phyloP scores from a whole-genome alignment of 2,329 filamentous ascomycete genomes.

The Nothomitra cinnamomea region DNA sequence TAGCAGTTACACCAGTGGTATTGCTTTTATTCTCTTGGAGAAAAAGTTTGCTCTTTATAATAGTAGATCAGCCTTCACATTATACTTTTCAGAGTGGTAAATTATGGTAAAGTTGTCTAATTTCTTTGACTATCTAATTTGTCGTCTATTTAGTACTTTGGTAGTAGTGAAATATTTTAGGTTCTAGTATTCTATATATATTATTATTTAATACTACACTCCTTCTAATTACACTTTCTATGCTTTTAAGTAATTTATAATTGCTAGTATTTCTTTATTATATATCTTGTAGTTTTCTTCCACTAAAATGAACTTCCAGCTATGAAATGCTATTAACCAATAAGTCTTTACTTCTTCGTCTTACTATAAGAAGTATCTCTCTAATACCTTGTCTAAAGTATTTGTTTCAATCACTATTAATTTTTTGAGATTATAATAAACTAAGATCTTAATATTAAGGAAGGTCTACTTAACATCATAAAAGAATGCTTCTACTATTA shows the following conservation, averaged over 20 bases:
- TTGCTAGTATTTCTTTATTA: slow-evolving; percentile 12
- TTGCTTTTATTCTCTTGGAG: not conserved
- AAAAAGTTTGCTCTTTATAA: not conserved
- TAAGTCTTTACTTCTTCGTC: slow-evolving; percentile 3
- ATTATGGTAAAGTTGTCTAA: not conserved
- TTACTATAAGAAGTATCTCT: not conserved
- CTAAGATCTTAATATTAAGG: not conserved
- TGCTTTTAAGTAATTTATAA: slow-evolving; percentile 13
- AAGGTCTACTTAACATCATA: not conserved
- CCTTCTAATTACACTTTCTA: slow-evolving; percentile 13
- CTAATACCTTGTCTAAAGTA: not conserved
- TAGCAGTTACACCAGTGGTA: not conserved
- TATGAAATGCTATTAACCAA: slow-evolving; percentile 11
- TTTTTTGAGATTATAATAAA: not conserved
- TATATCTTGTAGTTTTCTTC: slow-evolving; percentile 12
- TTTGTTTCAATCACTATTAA: not conserved
- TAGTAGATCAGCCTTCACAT: not conserved
- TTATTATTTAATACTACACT: slow-evolving; percentile 7
- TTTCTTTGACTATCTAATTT: not conserved
- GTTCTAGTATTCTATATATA: slow-evolving; percentile 17
- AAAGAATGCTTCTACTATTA: not conserved
- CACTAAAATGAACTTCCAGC: slow-evolving; percentile 7
- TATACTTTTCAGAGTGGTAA: not conserved
- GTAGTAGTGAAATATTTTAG: slow-evolving; percentile 18
- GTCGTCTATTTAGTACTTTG: slow-evolving; percentile 15